phyloP scores from a whole-genome alignment of 345 rosid genomes.

The Eutrema yunnanense region DNA sequence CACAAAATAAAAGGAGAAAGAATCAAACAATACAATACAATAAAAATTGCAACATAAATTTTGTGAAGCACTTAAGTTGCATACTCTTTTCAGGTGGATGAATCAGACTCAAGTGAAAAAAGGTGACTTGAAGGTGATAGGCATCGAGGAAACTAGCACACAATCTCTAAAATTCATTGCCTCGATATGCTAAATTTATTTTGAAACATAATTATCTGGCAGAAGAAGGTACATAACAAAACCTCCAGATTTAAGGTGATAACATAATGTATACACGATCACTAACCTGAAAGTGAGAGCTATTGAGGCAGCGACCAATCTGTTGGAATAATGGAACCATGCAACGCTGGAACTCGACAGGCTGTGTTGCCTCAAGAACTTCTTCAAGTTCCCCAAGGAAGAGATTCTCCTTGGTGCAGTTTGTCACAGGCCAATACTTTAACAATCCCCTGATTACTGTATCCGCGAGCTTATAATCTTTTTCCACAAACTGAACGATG shows the following conservation, averaged over 20 bases:
- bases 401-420: constrained; percentile 88
- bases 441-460: constrained; percentile 81
- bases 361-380: constrained; percentile 83
- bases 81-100: not conserved
- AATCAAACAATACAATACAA: not conserved
- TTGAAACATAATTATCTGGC: not conserved
- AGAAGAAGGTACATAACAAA: not conserved
- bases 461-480: constrained; percentile 88
- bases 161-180: not conserved
- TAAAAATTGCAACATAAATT: not conserved
- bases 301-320: constrained; percentile 77
- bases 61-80: not conserved
- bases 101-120: not conserved
- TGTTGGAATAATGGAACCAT: constrained; percentile 85
- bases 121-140: not conserved
- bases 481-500: constrained; percentile 82
- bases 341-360: constrained; percentile 82
- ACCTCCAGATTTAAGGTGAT: not conserved
- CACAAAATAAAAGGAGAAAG: not conserved
- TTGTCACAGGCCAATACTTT: constrained; percentile 90
- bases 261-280: not conserved
- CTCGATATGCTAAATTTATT: not conserved
- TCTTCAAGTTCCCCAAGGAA: constrained; percentile 95
- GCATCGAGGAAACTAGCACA: constrained; percentile 3
- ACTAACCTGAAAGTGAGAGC: constrained; percentile 87